Evolutionary conservation across 305 asterid genomes (phyloP), one percentile per base, ranked within the genome.

Genomic region (Striga hermonthica): DNA sequence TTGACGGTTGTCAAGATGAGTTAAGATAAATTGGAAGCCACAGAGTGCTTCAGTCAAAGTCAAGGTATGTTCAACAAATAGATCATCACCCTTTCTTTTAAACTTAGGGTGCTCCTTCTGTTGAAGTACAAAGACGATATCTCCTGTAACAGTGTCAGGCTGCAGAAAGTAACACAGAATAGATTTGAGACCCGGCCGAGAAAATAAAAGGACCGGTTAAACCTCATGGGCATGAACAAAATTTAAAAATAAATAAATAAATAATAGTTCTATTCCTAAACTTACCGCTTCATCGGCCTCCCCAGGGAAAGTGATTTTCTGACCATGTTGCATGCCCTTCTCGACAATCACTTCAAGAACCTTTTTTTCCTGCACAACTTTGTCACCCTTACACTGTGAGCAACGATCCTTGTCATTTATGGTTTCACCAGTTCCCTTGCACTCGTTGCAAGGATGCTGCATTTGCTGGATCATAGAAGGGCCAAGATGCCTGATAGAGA

Each of bases 401-500:
- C 96, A 89, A 37, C 89, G 89, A 60, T 89, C 96, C 76, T 75
- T 87, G 64, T 89, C 91, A 40, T 62, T 85, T 57, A 89, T 89
- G 7, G 81, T 82, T 77, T 89, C 97, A 68, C 95, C 97, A 12
- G 94, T 87, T 44, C 97, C 97, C 71, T 85, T 83, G 65, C 97
- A 89, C 60, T 85, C 95, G 50, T 85, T 83, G 77, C 97, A 89
- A 60, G 95, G 82, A 22, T 86, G 95, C 73, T 86, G 95, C 96
- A 89, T 89, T 76, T 89, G 92, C 80, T 89, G 96, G 64, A 87
- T 87, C 96, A 89, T 89, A 15, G 92, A 84, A n/a, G 96, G 96
- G 60, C 95, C 96, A 41, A 89, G 84, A 15, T 87, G 91, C 71
- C 96, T 75, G 13, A 89, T 83, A 60, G 93, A 83, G 58, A 89